Percentiles rank a stretch among this genome's conserved stretches.
Evolutionary conservation across 2,329 filamentous ascomycete species (phyloP).

Genomic region (Xylaria polymorpha): DNA sequence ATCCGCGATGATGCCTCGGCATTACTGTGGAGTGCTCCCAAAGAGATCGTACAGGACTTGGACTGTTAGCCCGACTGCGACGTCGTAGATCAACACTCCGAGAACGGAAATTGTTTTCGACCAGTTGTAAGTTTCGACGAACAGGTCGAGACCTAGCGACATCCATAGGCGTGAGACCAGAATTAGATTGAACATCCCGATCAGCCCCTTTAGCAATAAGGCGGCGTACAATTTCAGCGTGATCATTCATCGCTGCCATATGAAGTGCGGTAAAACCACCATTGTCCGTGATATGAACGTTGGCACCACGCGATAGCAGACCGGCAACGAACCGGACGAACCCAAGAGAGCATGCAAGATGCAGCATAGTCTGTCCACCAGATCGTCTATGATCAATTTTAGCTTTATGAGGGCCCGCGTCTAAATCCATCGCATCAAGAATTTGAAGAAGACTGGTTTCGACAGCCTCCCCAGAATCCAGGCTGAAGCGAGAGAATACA

Average conservation of each 20-base stretch:
- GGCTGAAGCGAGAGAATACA: conserved; percentile 52
- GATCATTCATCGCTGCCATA: conserved; percentile 80
- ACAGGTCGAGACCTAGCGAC: conserved; percentile 74
- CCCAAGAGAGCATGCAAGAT: conserved; percentile 80
- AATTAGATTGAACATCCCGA: conserved; percentile 74
- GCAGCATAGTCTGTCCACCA: conserved; percentile 83
- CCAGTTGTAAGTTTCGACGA: conserved; percentile 70
- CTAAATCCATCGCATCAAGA: conserved; percentile 82
- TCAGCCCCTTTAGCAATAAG: conserved; percentile 80
- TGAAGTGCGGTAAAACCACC: conserved; percentile 86
- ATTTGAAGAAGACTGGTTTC: conserved; percentile 77
- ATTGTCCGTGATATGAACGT: conserved; percentile 78
- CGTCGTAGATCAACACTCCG: conserved; percentile 71
- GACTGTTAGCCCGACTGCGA: conserved; percentile 71
- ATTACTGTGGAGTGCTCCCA: conserved; percentile 67
- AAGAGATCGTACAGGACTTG: conserved; percentile 73
- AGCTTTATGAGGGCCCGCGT: conserved; percentile 75
- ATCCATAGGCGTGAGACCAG: conserved; percentile 77
- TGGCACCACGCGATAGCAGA: conserved; percentile 80
- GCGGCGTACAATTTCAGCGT: conserved; percentile 79
- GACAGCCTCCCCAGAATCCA: conserved; percentile 59
- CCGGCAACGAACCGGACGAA: conserved; percentile 81
- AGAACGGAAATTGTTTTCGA: conserved; percentile 72
- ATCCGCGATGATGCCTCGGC: conserved; percentile 49
- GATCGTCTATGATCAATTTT: conserved; percentile 72